Evolutionary conservation across 768 basidiomycete species (phyloP).

Genomic region (Austroboletus eburneus): DNA sequence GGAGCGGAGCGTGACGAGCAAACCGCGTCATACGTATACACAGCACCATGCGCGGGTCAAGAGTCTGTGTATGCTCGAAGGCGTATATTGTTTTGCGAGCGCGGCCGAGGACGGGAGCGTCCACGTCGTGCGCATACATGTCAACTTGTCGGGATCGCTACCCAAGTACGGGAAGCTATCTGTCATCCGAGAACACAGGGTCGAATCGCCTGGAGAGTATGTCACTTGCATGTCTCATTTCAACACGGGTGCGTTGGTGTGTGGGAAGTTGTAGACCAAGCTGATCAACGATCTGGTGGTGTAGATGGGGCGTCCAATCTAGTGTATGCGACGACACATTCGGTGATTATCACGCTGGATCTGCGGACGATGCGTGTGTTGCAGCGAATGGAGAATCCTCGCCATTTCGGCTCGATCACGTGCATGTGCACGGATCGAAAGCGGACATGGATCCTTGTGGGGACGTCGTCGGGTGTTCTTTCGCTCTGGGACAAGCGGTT

Average conservation of each 20-base stretch:
- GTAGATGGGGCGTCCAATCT: conserved; percentile 77
- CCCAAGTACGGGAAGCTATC: conserved; percentile 84
- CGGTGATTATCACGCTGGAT: conserved; percentile 71
- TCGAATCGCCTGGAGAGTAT: conserved; percentile 72
- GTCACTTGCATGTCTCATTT: conserved; percentile 83
- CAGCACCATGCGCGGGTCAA: conserved; percentile 68
- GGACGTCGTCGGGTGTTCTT: conserved; percentile 79
- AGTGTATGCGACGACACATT: conserved; percentile 81
- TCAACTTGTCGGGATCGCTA: conserved; percentile 58
- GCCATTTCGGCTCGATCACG: conserved; percentile 83
- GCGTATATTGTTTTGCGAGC: conserved; percentile 83
- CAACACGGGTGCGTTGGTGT: conserved; percentile 53
- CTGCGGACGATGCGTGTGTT: conserved; percentile 78
- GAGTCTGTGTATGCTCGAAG: conserved; percentile 77
- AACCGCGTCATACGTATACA: conserved; percentile 68
- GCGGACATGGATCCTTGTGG: conserved; percentile 84
- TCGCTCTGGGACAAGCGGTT: conserved; percentile 96
- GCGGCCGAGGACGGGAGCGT: conserved; percentile 82
- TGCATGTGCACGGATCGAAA: conserved; percentile 80
- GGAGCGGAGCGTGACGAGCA: conserved; percentile 90
- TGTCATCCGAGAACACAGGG: conserved; percentile 73
- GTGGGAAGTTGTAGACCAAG: neutral
- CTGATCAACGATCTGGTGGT: neutral
- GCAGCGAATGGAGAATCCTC: conserved; percentile 78
- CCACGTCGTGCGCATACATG: conserved; percentile 79